phyloP scores from a whole-genome alignment of 768 basidiomycete species.

The Hydnomerulius pinastri region DNA sequence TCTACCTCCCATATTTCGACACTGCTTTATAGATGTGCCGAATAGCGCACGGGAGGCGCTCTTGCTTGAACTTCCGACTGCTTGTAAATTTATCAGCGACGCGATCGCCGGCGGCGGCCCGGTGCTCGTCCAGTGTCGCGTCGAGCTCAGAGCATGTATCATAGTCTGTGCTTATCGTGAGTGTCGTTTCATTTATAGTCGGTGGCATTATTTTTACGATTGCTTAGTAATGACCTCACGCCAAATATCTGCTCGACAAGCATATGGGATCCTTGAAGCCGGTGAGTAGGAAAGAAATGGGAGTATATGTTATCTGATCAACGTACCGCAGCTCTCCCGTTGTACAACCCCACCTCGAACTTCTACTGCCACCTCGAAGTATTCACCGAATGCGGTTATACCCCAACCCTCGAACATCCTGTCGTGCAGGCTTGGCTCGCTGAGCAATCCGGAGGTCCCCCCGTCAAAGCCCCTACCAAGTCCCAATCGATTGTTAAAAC shows the following conservation, averaged over 20 bases:
- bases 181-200: slow-evolving; percentile 17
- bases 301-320: not conserved
- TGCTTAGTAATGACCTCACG: slow-evolving; percentile 49
- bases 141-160: slow-evolving; percentile 56
- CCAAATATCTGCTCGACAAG: slow-evolving; percentile 40
- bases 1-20: slow-evolving; percentile 34
- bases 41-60: slow-evolving; percentile 41
- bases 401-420: slow-evolving; percentile 43
- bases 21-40: slow-evolving; percentile 45
- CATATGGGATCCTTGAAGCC: slow-evolving; percentile 42
- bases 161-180: slow-evolving; percentile 55
- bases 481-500: slow-evolving; percentile 10
- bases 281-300: slow-evolving; percentile 31
- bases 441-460: slow-evolving; percentile 25
- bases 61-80: slow-evolving; percentile 45
- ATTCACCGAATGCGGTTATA: slow-evolving; percentile 43
- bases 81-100: slow-evolving; percentile 47
- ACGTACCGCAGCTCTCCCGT: slow-evolving; percentile 44
- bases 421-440: slow-evolving; percentile 41
- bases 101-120: slow-evolving; percentile 43
- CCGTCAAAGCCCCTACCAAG: slow-evolving; percentile 15
- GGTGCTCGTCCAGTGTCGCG: slow-evolving; percentile 55
- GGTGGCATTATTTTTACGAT: slow-evolving; percentile 2
- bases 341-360: slow-evolving; percentile 50
- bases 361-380: slow-evolving; percentile 51